Evolutionary conservation across 306 rosid species (phyloP), one percentile per base, ranked within the genome.

Genomic region (Begonia loranthoides): DNA sequence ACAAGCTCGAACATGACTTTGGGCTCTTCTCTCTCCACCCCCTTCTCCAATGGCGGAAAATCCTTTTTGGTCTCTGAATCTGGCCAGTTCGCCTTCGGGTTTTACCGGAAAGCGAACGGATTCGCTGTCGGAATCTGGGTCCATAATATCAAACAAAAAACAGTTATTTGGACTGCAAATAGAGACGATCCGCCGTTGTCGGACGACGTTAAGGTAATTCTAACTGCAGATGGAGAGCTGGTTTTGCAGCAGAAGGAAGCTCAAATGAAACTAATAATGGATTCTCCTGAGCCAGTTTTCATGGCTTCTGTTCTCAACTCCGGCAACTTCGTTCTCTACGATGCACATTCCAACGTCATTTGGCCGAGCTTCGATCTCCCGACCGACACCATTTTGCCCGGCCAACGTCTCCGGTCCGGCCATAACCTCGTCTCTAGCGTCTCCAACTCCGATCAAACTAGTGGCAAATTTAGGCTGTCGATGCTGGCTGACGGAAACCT

Each of bases 281-380:
- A 7, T 28, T 28, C 36, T 4, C 36, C 36, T 0, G 36, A 28
- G 36, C 36, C 36, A 7, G 36, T 28, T 28, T 28, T 28, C 36
- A 28, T 28, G 10, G 72, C 79, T 48, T 65, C 59, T 12, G 51
- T 69, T 65, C 65, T 66, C 43, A 17, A 74, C 34, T 16, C 62
- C 4, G 76, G 73, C 10, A 66, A 74, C 47, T 66, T 74, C 1
- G 68, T 65, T 12, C 55, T 74, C 52, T 48, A 49, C 49, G 38
- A 51, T 24, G 40, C 43, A 4, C 1, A 9, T 6, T 41, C 46
- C 19, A 9, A 17, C 6, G 46, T 56, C 54, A 44, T 59, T 5
- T 64, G 60, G 63, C 59, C 59, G 56, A 64, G 38, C 44, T 64
- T 59, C 13, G 75, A 55, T 38, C 1, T 16, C 60, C 70, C 75